Evolutionary conservation across 1,139 yeast species (phyloP).

Genomic region (Casaregolazyma lundiana): DNA sequence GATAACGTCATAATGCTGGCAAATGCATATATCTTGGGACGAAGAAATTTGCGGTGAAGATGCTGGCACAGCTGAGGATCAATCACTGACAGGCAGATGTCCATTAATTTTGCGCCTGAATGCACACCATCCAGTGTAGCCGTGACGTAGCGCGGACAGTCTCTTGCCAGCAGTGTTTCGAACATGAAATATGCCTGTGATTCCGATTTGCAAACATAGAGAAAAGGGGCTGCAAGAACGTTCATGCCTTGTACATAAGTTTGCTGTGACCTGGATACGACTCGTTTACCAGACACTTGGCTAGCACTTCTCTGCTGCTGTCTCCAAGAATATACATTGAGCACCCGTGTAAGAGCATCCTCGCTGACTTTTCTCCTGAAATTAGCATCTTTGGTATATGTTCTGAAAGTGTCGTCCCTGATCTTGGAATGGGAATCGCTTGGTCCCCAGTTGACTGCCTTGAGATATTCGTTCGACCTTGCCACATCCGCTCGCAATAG

Average conservation of each 20-base stretch:
- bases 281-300: constrained; percentile 8
- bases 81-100: constrained; percentile 61
- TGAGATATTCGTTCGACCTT: constrained; percentile 49
- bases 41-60: constrained; percentile 57
- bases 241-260: constrained; percentile 88
- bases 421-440: constrained; percentile 61
- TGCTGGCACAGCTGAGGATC: constrained; percentile 67
- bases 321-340: constrained; percentile 69
- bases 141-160: constrained; percentile 73
- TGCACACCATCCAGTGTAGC: constrained; percentile 82
- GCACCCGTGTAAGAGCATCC: constrained; percentile 58
- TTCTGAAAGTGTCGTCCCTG: constrained; percentile 80
- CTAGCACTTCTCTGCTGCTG: constrained; percentile 7
- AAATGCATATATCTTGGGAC: constrained; percentile 76
- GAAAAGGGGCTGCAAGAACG: constrained; percentile 78
- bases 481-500: constrained; percentile 61
- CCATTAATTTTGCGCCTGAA: constrained; percentile 58
- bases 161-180: constrained; percentile 50
- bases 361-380: constrained; percentile 69
- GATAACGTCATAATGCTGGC: constrained; percentile 69
- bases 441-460: constrained; percentile 55
- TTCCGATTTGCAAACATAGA: constrained; percentile 72
- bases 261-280: constrained; percentile 18
- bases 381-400: constrained; percentile 67
- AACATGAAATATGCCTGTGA: constrained; percentile 80